phyloP scores from a whole-genome alignment of 225 moss, liverwort and hornwort species.

The Takakia lepidozioides region DNA sequence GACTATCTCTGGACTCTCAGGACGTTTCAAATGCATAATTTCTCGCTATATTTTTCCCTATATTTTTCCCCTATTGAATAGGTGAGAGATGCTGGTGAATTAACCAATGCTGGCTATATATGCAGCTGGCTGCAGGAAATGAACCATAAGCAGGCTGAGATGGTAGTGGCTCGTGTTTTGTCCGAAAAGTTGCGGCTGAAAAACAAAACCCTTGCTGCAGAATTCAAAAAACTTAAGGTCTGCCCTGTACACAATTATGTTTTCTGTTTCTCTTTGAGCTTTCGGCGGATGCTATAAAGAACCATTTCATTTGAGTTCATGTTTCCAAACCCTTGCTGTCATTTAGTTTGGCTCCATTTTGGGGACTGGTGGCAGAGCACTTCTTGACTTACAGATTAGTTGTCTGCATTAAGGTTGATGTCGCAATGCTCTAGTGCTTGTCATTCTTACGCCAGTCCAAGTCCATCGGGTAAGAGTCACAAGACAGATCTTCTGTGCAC shows the following conservation, averaged over 20 bases:
- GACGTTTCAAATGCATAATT: not conserved
- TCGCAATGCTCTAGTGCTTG: too few relatives aligned
- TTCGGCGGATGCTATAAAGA: too few relatives aligned
- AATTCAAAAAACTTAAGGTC: slow-evolving; percentile 53
- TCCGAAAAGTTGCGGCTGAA: slow-evolving; percentile 50
- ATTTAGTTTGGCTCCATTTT: too few relatives aligned
- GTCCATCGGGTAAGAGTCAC: too few relatives aligned
- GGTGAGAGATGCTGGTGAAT: not conserved
- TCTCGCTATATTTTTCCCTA: not conserved
- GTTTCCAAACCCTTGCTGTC: too few relatives aligned
- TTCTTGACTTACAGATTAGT: too few relatives aligned
- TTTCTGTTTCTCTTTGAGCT: too few relatives aligned
- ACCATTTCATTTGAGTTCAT: too few relatives aligned
- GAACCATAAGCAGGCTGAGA: slow-evolving; percentile 60
- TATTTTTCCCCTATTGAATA: not conserved
- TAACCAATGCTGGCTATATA: not conserved
- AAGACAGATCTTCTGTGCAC: too few relatives aligned
- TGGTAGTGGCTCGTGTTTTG: slow-evolving; percentile 53
- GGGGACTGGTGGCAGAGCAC: too few relatives aligned
- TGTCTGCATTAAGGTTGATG: too few relatives aligned
- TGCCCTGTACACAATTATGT: not conserved
- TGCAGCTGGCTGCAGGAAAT: slow-evolving; percentile 58
- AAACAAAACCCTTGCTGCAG: slow-evolving; percentile 40
- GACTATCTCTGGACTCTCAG: slow-evolving; percentile 4
- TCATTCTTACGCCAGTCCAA: too few relatives aligned